A percentile compares a stretch with the other conserved stretches of the same genome.
Evolutionary conservation across 148 eudicot genomes (phyloP).

Genomic region (Fagopyrum tataricum): DNA sequence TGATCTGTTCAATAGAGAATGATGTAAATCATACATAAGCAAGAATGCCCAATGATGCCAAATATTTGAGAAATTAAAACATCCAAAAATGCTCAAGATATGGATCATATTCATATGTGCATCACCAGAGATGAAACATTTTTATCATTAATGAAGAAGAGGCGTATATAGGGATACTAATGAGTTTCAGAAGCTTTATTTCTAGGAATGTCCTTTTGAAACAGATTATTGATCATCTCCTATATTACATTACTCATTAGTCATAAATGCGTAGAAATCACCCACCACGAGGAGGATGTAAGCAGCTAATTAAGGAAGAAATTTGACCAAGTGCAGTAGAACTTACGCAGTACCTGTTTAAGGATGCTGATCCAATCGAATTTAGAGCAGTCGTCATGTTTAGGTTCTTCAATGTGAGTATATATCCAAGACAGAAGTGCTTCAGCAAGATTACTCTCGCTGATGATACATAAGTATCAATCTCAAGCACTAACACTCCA

Average conservation of each 20-base stretch:
- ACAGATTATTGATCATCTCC: background rate
- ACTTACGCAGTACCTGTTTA: constrained; percentile 34
- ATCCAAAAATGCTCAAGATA: background rate
- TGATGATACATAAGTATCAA: constrained; percentile 24
- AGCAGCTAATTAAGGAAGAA: background rate
- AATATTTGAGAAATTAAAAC: background rate
- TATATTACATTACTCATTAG: background rate
- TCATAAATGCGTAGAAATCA: background rate
- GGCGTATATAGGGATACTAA: background rate
- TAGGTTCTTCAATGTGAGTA: constrained; percentile 31
- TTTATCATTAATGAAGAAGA: background rate
- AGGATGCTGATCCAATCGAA: constrained; percentile 30
- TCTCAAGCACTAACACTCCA: constrained; percentile 2
- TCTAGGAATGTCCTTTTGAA: background rate
- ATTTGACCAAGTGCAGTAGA: background rate
- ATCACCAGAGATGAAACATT: background rate
- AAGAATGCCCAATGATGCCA: background rate
- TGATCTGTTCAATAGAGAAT: constrained; percentile 45
- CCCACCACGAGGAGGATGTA: background rate
- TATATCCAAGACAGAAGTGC: constrained; percentile 56
- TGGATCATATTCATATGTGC: background rate
- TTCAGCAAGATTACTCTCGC: constrained; percentile 87
- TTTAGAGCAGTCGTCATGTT: constrained; percentile 14
- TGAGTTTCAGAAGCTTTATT: constrained; percentile 1
- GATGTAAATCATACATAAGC: background rate